Evolutionary conservation across 192 early-diverging fungal species (phyloP), one percentile per base, ranked within the genome.

Genomic region (Dissophora ornata): DNA sequence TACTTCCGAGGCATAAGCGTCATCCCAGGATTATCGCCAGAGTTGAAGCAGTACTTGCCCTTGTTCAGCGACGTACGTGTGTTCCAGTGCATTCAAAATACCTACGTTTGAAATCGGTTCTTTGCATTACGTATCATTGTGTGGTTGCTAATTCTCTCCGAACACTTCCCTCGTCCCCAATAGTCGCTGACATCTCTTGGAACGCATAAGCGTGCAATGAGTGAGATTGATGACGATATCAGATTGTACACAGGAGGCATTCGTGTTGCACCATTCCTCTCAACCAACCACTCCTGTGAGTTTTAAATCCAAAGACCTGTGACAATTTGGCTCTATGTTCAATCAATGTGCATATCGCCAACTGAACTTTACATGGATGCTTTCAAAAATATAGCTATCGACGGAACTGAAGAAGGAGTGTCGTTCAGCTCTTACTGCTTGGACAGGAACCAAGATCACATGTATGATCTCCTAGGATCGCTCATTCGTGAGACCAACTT

Each of bases 171-270:
- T n/a, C 36, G 36, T 5, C 12, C 18, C 44, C 41, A 15, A 22
- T 67, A 69, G 50, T 69, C 68, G 0, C 18, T 70, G 41, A 56
- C 53, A 16, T 58, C 57, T n/a, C 80, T 90, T 10, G 92, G 90
- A 45, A 93, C 92, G 6, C 66, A 69, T 4, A 40, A 62, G 26
- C 87, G 88, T 66, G 71, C 84, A 24, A 94, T 97, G 85, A 82
- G 90, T 13, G 90, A 90, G 18, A 89, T 98, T 28, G 95, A 97
- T 57, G 93, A 97, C 25, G 89, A 94, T 1, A 92, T 97, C 56
- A 84, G 94, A 21, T 78, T 93, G 22, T 82, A 88, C 62, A 97
- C 96, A 3, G 95, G 94, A 53, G 97, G 97, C 16, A 84, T 98
- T 30, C 83, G 82, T n/a, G 89, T 87, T 13, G 78, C 89, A 44